Base-by-base conservation (phyloP, 176 grass and related monocot genomes). In the Eremochloa ophiuroides region DNA sequence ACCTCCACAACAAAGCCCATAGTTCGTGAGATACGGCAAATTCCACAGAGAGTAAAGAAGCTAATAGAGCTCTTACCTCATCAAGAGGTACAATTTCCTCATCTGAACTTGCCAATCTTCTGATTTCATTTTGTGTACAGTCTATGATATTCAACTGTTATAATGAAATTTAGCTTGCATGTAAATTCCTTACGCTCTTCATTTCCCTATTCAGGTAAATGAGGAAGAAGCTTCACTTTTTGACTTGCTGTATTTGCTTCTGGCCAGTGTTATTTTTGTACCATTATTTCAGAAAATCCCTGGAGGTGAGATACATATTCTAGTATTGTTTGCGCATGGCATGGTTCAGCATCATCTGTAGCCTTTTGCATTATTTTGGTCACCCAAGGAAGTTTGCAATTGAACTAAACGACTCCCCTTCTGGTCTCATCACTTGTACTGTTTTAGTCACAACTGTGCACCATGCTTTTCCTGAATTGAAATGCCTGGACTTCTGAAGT, bases 241-340 rank as follows among this genome's bases (percentile, higher is more conserved):
- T 64, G 96, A 99, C 28, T 26, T 95, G 55, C 81, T 99, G 75
- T 99, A 91, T 73, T 93, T 99, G 85, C 86, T 99, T 75, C 90
- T 95, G 79, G 93, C 96, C 59, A 99, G 93, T 91, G 96, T 99
- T 91, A 85, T 99, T 68, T 99, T 99, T 86, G 96, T 99, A 68
- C 96, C 93, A 47, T 63, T 91, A 71, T 95, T 99, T 77, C 93
- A 95, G 87, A 99, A 91, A 85, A 99, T 99, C 74, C 96, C 96
- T 67, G 96, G 96, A 93, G 96, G 96, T 99, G 86, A 91, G 84
- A 63, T 76, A 71, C 71, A 27, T 18, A 26, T 55, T 38, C 56
- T 63, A 37, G 10, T 48, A 62, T 39, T 63, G 9, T 80, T 77
- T 50, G 44, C 62, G 29, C 65, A 58, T 26, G 31, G 18, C 77